Conservation (phyloP, 208 protist genomes). For the Wallacemonas sp. region DNA sequence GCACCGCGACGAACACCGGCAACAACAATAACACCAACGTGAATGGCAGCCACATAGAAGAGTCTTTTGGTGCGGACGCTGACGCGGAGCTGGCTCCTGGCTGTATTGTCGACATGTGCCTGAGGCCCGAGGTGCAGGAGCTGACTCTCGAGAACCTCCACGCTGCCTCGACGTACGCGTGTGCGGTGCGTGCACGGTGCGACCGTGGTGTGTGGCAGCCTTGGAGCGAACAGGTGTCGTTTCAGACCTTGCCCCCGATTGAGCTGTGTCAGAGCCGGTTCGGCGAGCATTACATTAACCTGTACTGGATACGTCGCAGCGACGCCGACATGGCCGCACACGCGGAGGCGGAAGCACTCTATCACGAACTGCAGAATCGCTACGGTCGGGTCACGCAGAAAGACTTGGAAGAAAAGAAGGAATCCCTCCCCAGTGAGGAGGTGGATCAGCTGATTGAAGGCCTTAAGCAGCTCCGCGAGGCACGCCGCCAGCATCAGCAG, state of each 20-base stretch:
- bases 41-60: no score
- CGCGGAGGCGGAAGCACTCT: constrained; percentile 34
- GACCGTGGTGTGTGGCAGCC: constrained; percentile 70
- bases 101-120: constrained; percentile 2
- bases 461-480: constrained; percentile 41
- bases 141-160: constrained; percentile 23
- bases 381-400: constrained; percentile 60
- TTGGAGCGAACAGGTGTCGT: constrained; percentile 52
- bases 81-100: background rate
- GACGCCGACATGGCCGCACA: constrained; percentile 19
- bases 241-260: constrained; percentile 71
- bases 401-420: constrained; percentile 59
- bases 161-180: constrained; percentile 20
- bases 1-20: background rate
- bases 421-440: constrained; percentile 37
- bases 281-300: constrained; percentile 91
- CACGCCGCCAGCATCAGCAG: constrained; percentile 7
- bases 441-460: constrained; percentile 50
- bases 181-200: constrained; percentile 51
- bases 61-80: no score
- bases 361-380: constrained; percentile 56
- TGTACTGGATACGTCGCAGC: constrained; percentile 83
- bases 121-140: constrained; percentile 17
- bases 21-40: background rate
- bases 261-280: constrained; percentile 81